Percentiles rank a stretch among this genome's conserved stretches.
phyloP scores from a whole-genome alignment of 148 eudicot species.

The Chenopodium quinoa region DNA sequence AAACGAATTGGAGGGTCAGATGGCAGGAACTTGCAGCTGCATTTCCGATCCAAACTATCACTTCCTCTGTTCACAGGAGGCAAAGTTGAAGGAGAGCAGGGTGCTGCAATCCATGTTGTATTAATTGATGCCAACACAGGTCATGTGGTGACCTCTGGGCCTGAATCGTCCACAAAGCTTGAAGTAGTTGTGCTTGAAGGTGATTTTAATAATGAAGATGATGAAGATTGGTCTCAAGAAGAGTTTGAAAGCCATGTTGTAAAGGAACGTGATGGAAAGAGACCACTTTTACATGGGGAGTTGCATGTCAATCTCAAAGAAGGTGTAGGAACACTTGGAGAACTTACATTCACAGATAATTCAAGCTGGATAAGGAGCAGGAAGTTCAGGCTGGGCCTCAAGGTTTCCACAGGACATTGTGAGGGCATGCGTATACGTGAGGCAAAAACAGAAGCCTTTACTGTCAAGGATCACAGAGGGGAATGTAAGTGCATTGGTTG shows the following conservation, averaged over 20 bases:
- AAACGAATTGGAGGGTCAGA: constrained; percentile 89
- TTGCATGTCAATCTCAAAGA: constrained; percentile 83
- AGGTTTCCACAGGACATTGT: constrained; percentile 67
- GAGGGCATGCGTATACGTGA: constrained; percentile 77
- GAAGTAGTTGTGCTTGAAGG: constrained; percentile 93
- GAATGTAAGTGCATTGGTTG: constrained; percentile 57
- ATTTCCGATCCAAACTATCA: constrained; percentile 70
- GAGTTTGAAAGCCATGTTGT: constrained; percentile 87
- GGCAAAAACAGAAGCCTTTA: constrained; percentile 94
- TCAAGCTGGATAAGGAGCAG: constrained; percentile 97
- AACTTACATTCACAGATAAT: constrained; percentile 89
- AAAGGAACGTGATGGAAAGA: constrained; percentile 91
- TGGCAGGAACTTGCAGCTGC: constrained; percentile 82
- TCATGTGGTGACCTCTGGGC: constrained; percentile 69
- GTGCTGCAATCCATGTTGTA: constrained; percentile 86
- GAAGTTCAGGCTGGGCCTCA: constrained; percentile 86
- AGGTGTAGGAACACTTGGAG: constrained; percentile 88
- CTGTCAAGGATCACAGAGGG: constrained; percentile 95
- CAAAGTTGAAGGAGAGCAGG: constrained; percentile 98
- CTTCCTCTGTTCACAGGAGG: constrained; percentile 95
- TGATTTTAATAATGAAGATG: constrained; percentile 91
- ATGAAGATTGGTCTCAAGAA: constrained; percentile 82
- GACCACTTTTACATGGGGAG: constrained; percentile 85
- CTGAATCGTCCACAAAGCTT: constrained; percentile 72
- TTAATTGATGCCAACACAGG: constrained; percentile 69